A percentile compares a stretch with the other conserved stretches of the same genome.
Evolutionary conservation across 2,329 filamentous ascomycete genomes (phyloP).

Genomic region (Thelonectria rubi): DNA sequence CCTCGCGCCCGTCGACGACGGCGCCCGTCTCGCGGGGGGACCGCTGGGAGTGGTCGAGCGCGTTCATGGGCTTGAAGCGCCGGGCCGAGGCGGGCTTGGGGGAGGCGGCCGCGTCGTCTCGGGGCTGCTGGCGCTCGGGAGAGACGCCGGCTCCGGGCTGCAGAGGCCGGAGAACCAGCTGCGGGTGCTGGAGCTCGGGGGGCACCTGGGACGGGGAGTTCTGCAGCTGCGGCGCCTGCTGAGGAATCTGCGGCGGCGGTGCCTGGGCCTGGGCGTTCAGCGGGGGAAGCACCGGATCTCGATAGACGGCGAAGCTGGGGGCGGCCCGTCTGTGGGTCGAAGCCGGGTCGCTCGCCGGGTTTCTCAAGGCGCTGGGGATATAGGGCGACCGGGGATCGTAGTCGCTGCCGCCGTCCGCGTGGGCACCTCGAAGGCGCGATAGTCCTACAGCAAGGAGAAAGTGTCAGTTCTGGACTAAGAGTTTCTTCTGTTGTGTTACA

Average conservation of each 20-base stretch:
- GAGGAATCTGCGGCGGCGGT: too few relatives aligned
- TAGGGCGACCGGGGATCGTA: neutral
- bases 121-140: too few relatives aligned
- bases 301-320: neutral
- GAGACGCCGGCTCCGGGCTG: too few relatives aligned
- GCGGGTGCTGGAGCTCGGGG: too few relatives aligned
- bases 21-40: neutral
- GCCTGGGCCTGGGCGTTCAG: too few relatives aligned
- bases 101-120: too few relatives aligned
- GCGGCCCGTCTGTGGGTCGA: neutral
- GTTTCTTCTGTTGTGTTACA: neutral
- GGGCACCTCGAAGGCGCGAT: neutral
- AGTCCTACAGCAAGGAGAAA: neutral
- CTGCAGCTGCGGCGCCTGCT: too few relatives aligned
- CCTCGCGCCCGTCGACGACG: neutral
- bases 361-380: neutral
- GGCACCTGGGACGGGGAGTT: too few relatives aligned
- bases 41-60: conserved; percentile 21
- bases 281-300: neutral
- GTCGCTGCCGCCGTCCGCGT: neutral
- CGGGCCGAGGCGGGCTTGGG: neutral
- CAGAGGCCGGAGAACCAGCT: too few relatives aligned
- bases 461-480: neutral
- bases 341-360: neutral
- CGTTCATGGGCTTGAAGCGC: conserved; percentile 38